A percentile compares a stretch with the other conserved stretches of the same genome.
Evolutionary conservation across 148 eudicot species (phyloP).

Genomic region (Arbutus unedo): DNA sequence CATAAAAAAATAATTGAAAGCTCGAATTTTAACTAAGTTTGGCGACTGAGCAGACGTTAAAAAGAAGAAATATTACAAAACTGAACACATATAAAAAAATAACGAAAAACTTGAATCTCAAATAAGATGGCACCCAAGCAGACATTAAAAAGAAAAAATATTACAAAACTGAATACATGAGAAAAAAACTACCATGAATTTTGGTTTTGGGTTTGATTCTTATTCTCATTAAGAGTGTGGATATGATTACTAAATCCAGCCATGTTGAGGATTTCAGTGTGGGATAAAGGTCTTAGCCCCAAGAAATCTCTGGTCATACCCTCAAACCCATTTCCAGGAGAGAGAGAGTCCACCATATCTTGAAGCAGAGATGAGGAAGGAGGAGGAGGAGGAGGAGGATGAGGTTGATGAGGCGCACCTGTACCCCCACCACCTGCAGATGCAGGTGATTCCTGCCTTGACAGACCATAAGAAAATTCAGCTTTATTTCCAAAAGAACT

Average conservation of each 20-base stretch:
- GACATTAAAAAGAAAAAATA: not conserved
- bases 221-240: constrained; percentile 15
- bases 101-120: no score
- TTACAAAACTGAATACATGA: not conserved
- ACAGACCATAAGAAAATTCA: constrained; percentile 4
- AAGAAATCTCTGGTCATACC: constrained; percentile 84
- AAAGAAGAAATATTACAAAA: not conserved
- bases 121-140: no score
- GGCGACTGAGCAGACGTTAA: not conserved
- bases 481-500: constrained; percentile 44
- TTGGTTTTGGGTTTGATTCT: constrained; percentile 23
- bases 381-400: no score
- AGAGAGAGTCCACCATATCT: constrained; percentile 66
- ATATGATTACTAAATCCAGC: constrained; percentile 50
- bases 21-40: no score
- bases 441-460: constrained; percentile 9
- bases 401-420: constrained; percentile 4
- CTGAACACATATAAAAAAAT: not conserved
- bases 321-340: constrained; percentile 31
- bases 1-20: not conserved
- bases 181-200: no score
- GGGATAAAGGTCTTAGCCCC: constrained; percentile 69
- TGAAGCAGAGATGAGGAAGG: constrained; percentile 30
- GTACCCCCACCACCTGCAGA: constrained; percentile 5
- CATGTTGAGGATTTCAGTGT: constrained; percentile 51